Conservation (phyloP, 345 rosid species). For the Hevea brasiliensis region DNA sequence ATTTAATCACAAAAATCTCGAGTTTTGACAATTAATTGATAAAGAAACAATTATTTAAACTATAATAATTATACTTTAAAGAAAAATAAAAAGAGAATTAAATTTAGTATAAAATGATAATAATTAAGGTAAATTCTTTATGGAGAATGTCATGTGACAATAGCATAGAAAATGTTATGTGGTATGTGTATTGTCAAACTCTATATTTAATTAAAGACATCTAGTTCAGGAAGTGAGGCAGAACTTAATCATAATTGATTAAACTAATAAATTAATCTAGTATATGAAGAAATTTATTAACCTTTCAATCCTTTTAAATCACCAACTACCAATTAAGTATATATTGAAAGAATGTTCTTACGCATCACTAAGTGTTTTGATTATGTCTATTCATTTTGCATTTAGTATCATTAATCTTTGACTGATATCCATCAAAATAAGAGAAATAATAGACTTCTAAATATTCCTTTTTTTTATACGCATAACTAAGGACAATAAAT, state of each 20-base stretch:
- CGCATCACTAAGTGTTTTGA: neutral
- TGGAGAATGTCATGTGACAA: too few species aligned
- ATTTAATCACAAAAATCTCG: too few species aligned
- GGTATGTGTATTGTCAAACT: neutral
- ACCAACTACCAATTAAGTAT: constrained; percentile 3
- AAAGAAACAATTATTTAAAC: too few species aligned
- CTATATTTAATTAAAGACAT: neutral
- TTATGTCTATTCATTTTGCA: neutral
- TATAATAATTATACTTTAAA: too few species aligned
- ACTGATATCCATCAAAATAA: constrained; percentile 20
- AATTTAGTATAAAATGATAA: too few species aligned
- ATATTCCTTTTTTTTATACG: too few species aligned
- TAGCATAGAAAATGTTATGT: too few species aligned
- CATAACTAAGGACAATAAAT: too few species aligned
- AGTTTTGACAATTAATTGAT: too few species aligned
- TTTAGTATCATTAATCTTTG: constrained; percentile 28
- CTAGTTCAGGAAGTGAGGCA: neutral
- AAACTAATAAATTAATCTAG: neutral
- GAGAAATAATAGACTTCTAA: too few species aligned
- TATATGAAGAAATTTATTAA: neutral
- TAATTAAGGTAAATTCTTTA: too few species aligned
- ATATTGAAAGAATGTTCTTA: constrained; percentile 5
- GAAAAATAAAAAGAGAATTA: too few species aligned
- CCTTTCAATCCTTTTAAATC: constrained; percentile 2
- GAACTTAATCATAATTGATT: neutral